Percentiles rank a stretch among this genome's conserved stretches.
These are phyloP conservation scores for Osmanthus fragrans DNA, from an alignment of 257 asterid species.

Conservation along the genomic window DNA sequence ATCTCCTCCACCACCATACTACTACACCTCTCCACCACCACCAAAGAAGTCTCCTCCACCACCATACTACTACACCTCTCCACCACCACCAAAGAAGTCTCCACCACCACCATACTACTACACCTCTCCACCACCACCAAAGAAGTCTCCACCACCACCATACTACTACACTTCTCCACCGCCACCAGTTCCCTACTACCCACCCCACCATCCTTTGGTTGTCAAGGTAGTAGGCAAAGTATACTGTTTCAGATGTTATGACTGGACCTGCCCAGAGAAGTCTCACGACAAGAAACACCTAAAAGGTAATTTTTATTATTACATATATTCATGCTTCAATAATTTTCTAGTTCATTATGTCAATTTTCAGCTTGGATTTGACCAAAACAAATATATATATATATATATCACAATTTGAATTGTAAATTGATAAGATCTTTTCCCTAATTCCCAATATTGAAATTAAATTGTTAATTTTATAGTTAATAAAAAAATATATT, in stretches of 20 bases:
- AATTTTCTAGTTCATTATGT: neutral
- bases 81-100: conserved; percentile 14
- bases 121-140: conserved; percentile 22
- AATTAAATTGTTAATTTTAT: neutral
- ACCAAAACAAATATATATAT: neutral
- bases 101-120: conserved; percentile 20
- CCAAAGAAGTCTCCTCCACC: conserved; percentile 9
- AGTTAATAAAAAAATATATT: neutral
- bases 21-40: too few species aligned
- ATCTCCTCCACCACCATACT: conserved; percentile 7
- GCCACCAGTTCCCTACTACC: conserved; percentile 6
- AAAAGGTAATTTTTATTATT: conserved; percentile 20
- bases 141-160: neutral
- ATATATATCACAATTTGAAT: neutral
- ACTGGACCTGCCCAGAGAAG: conserved; percentile 26
- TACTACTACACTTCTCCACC: conserved; percentile 13
- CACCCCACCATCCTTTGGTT: conserved; percentile 13
- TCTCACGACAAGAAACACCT: conserved; percentile 34
- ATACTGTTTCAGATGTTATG: conserved; percentile 26
- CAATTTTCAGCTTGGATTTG: too few species aligned
- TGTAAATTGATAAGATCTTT: neutral
- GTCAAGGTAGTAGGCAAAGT: conserved; percentile 34
- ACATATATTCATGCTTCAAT: neutral
- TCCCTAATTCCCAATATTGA: neutral
- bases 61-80: conserved; percentile 16